Evolutionary conservation across 1,284 basidiomycete species (phyloP).

Genomic region (Cutaneotrichosporon arboriforme): DNA sequence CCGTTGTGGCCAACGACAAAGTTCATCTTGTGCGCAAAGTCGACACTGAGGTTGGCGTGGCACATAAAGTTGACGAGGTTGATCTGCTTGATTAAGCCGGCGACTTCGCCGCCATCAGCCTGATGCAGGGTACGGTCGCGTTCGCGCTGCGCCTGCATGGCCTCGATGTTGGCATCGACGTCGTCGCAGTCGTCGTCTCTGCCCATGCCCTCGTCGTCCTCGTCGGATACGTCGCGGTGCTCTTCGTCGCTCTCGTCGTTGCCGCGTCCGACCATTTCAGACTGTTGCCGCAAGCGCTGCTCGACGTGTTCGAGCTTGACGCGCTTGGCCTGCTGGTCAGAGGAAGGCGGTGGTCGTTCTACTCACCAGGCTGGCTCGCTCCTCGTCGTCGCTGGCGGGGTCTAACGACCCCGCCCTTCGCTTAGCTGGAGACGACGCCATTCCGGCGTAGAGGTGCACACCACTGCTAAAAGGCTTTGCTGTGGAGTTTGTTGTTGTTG

Average conservation of each 20-base stretch:
- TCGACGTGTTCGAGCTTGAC: slow-evolving; percentile 21
- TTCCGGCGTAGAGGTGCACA: no score
- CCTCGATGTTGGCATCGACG: slow-evolving; percentile 14
- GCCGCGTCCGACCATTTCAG: neutral
- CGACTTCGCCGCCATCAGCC: neutral
- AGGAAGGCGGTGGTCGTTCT: neutral
- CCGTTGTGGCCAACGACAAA: slow-evolving; percentile 84
- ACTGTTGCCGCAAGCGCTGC: neutral
- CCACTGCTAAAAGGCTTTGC: no score
- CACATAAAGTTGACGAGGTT: slow-evolving; percentile 96
- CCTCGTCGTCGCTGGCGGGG: slow-evolving; percentile 2
- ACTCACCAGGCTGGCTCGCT: neutral
- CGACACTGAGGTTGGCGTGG: slow-evolving; percentile 74
- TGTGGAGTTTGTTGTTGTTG: no score
- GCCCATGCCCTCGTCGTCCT: slow-evolving; percentile 3
- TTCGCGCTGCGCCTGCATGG: neutral
- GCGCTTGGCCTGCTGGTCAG: slow-evolving; percentile 19
- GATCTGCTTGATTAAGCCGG: slow-evolving; percentile 80
- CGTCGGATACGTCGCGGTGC: slow-evolving; percentile 9
- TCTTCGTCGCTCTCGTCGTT: slow-evolving; percentile 5
- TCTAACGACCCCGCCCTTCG: neutral
- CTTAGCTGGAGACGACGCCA: slow-evolving; percentile 1
- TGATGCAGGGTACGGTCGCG: neutral
- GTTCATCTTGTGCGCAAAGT: slow-evolving; percentile 85
- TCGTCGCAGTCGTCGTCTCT: slow-evolving; percentile 15